Conservation (phyloP, 2,329 filamentous ascomycete species). For the Thyridium curvatum region DNA sequence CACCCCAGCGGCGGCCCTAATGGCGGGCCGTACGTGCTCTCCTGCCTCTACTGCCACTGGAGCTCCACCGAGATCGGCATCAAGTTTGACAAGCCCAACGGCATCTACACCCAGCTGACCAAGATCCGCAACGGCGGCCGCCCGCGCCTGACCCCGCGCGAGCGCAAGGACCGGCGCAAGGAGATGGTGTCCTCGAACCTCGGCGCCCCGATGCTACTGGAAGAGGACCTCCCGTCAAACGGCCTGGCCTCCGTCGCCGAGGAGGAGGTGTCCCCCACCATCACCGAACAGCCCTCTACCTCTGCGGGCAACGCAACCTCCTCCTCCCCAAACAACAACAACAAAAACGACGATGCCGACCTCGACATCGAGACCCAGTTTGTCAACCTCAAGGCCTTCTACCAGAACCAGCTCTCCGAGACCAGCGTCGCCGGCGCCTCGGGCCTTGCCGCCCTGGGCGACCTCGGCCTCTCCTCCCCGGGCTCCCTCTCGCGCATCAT, state of each 20-base stretch:
- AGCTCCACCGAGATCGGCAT: slow-evolving; percentile 83
- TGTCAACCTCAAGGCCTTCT: slow-evolving; percentile 69
- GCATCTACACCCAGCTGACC: slow-evolving; percentile 74
- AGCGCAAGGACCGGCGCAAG: slow-evolving; percentile 45
- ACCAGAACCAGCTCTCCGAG: slow-evolving; percentile 69
- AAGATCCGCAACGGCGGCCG: slow-evolving; percentile 60
- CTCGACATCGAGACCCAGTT: slow-evolving; percentile 67
- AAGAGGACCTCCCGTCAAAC: slow-evolving; percentile 5
- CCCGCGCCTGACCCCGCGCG: slow-evolving; percentile 41
- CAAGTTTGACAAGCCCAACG: slow-evolving; percentile 82
- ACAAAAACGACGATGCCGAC: slow-evolving; percentile 29
- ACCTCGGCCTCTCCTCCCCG: slow-evolving; percentile 65
- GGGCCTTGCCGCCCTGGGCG: slow-evolving; percentile 37
- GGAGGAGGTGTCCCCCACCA: too few species aligned
- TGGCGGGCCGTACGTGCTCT: slow-evolving; percentile 63
- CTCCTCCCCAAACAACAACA: too few species aligned
- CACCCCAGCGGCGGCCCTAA: slow-evolving; percentile 11
- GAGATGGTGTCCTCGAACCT: slow-evolving; percentile 26
- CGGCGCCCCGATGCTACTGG: not conserved
- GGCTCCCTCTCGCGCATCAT: slow-evolving; percentile 82
- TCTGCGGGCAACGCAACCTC: too few species aligned
- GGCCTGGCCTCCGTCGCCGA: slow-evolving; percentile 10
- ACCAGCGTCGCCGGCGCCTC: slow-evolving; percentile 39
- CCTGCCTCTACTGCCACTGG: slow-evolving; percentile 92
- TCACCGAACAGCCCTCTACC: too few species aligned